These are phyloP conservation scores for Clausena lansium DNA, from an alignment of 345 rosid species.

Conservation along the genomic window DNA sequence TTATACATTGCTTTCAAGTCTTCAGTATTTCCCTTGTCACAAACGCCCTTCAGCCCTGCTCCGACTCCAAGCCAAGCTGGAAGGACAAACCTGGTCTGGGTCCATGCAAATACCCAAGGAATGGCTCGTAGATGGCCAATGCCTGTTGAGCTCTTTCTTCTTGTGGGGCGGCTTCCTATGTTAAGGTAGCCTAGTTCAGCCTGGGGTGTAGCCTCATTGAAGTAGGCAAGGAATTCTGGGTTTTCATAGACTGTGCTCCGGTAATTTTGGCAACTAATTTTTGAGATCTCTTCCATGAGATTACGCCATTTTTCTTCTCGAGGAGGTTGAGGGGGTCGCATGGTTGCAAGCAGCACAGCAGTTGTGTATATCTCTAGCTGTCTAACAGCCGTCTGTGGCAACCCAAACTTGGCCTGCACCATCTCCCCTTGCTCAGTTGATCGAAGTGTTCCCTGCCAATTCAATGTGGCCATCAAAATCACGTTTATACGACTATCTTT, in stretches of 20 bases:
- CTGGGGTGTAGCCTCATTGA: slow-evolving; percentile 96
- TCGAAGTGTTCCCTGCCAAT: slow-evolving; percentile 79
- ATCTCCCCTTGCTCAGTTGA: slow-evolving; percentile 99
- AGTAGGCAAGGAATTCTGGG: slow-evolving; percentile 88
- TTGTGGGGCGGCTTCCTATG: slow-evolving; percentile 92
- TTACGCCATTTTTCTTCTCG: slow-evolving; percentile 90
- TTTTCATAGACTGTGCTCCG: slow-evolving; percentile 81
- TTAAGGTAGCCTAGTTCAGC: slow-evolving; percentile 94
- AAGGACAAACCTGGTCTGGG: slow-evolving; percentile 94
- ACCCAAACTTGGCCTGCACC: slow-evolving; percentile 98
- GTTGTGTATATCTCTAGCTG: slow-evolving; percentile 96
- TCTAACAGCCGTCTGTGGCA: slow-evolving; percentile 86
- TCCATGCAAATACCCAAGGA: slow-evolving; percentile 99
- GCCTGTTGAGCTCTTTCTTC: slow-evolving; percentile 83
- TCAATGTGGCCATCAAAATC: background rate
- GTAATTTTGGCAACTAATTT: slow-evolving; percentile 71
- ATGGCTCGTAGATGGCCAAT: slow-evolving; percentile 97
- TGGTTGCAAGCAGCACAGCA: slow-evolving; percentile 87
- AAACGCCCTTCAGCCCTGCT: slow-evolving; percentile 74
- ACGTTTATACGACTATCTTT: slow-evolving; percentile 7
- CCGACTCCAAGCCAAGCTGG: slow-evolving; percentile 99
- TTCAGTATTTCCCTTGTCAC: slow-evolving; percentile 72
- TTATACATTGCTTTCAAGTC: slow-evolving; percentile 84
- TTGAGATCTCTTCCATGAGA: slow-evolving; percentile 94
- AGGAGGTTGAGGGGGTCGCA: slow-evolving; percentile 86